Conservation (phyloP, 352 stramenopile genomes). For the Peronosclerospora sorghi region DNA sequence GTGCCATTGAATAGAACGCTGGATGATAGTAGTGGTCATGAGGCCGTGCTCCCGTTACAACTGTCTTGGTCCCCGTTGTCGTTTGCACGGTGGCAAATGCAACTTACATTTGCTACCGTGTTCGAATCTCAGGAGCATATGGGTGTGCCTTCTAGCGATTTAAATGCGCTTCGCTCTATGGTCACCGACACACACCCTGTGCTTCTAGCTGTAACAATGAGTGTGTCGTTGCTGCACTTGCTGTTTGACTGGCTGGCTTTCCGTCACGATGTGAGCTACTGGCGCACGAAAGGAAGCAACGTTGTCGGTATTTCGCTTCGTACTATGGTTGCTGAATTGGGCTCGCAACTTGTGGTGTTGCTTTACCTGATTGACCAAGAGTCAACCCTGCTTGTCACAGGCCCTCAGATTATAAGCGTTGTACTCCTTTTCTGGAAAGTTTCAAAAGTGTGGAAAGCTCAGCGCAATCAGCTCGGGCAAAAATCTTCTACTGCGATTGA, state of each 20-base stretch:
- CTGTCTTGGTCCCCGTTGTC: slow-evolving; percentile 68
- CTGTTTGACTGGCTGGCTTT: slow-evolving; percentile 98
- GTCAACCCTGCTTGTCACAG: slow-evolving; percentile 88
- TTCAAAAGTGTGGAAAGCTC: slow-evolving; percentile 43
- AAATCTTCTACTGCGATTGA: slow-evolving; percentile 9
- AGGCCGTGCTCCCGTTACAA: slow-evolving; percentile 32
- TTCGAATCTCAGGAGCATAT: slow-evolving; percentile 51
- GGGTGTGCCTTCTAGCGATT: slow-evolving; percentile 46
- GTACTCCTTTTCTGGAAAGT: slow-evolving; percentile 87
- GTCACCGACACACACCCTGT: slow-evolving; percentile 92
- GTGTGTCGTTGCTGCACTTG: slow-evolving; percentile 93
- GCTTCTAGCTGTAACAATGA: slow-evolving; percentile 89
- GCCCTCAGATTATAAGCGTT: slow-evolving; percentile 44
- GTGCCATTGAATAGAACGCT: slow-evolving; percentile 50
- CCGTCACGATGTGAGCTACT: slow-evolving; percentile 96
- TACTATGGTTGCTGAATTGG: slow-evolving; percentile 87
- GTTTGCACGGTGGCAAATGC: slow-evolving; percentile 69
- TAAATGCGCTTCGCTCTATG: slow-evolving; percentile 88
- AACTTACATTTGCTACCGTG: slow-evolving; percentile 56
- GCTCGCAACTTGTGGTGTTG: slow-evolving; percentile 90
- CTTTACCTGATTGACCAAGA: slow-evolving; percentile 94
- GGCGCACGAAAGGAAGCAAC: slow-evolving; percentile 85
- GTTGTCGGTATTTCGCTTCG: slow-evolving; percentile 91
- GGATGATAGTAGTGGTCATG: slow-evolving; percentile 12
- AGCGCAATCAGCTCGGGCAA: slow-evolving; percentile 7